Evolutionary conservation across 2,329 filamentous ascomycete species (phyloP).

Genomic region (Exophiala xenobiotica): DNA sequence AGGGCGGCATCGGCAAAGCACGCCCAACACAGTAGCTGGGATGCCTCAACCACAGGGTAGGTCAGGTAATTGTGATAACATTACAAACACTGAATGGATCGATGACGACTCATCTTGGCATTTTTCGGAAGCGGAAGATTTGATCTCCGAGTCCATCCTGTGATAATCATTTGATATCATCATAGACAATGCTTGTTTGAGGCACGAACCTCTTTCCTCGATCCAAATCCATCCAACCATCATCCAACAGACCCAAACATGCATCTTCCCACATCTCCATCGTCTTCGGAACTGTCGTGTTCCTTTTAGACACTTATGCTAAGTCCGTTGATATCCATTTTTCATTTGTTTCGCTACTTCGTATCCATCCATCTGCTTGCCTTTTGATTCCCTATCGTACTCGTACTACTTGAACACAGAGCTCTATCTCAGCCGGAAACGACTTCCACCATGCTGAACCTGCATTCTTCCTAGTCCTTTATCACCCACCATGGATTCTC

Average conservation of each 20-base stretch:
- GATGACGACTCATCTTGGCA: constrained; percentile 1
- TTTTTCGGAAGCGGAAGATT: not conserved
- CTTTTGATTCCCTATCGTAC: constrained; percentile 1
- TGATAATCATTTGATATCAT: no score
- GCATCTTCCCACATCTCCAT: not conserved
- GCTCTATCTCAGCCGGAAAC: not conserved
- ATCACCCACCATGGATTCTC: no score
- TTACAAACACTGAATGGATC: no score
- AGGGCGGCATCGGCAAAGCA: not conserved
- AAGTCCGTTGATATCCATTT: no score
- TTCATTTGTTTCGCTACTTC: not conserved
- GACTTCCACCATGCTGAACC: no score
- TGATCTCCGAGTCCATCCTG: not conserved
- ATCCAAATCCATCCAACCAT: not conserved
- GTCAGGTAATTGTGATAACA: no score
- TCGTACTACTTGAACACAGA: not conserved
- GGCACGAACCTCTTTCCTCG: not conserved
- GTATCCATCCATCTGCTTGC: not conserved
- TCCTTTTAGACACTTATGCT: not conserved
- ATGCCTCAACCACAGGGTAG: not conserved
- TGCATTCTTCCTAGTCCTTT: no score
- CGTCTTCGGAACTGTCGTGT: not conserved
- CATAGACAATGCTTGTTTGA: not conserved
- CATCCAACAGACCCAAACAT: not conserved
- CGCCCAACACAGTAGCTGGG: not conserved